Conservation (phyloP, 306 rosid genomes). For the Gleditsia sinensis region DNA sequence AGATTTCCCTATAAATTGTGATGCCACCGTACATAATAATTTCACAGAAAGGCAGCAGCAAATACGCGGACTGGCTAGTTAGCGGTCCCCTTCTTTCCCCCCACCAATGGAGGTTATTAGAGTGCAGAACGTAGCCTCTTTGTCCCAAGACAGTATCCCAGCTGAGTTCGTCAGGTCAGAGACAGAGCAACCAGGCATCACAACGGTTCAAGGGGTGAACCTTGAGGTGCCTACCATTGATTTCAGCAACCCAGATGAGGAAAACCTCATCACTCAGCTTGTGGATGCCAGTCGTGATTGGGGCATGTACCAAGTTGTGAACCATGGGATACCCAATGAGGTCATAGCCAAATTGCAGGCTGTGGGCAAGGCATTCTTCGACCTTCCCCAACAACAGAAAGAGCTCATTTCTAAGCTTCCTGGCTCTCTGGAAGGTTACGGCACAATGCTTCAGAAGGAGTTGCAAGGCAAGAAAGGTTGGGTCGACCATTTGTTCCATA, state of each 20-base stretch:
- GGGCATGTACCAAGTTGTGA: constrained; percentile 84
- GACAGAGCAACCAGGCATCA: constrained; percentile 67
- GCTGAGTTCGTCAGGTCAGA: constrained; percentile 50
- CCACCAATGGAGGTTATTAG: constrained; percentile 45
- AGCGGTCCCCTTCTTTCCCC: neutral
- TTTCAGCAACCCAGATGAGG: constrained; percentile 43
- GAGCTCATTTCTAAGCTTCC: constrained; percentile 55
- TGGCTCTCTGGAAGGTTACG: constrained; percentile 63
- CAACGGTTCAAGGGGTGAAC: constrained; percentile 56
- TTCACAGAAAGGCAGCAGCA: neutral
- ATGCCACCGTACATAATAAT: neutral
- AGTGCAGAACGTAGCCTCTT: constrained; percentile 57
- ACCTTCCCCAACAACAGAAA: constrained; percentile 59
- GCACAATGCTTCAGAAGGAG: constrained; percentile 63
- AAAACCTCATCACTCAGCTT: constrained; percentile 21
- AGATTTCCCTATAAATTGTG: neutral
- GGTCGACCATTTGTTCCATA: constrained; percentile 83
- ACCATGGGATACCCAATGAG: constrained; percentile 64
- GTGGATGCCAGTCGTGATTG: constrained; percentile 52
- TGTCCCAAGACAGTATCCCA: constrained; percentile 45
- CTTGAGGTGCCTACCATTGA: constrained; percentile 64
- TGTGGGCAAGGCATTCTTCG: constrained; percentile 65
- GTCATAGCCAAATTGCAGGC: constrained; percentile 52
- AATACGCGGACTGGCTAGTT: neutral
- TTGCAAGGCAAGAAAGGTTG: constrained; percentile 65